phyloP scores from a whole-genome alignment of 768 basidiomycete species.

The Boletus rex-veris region DNA sequence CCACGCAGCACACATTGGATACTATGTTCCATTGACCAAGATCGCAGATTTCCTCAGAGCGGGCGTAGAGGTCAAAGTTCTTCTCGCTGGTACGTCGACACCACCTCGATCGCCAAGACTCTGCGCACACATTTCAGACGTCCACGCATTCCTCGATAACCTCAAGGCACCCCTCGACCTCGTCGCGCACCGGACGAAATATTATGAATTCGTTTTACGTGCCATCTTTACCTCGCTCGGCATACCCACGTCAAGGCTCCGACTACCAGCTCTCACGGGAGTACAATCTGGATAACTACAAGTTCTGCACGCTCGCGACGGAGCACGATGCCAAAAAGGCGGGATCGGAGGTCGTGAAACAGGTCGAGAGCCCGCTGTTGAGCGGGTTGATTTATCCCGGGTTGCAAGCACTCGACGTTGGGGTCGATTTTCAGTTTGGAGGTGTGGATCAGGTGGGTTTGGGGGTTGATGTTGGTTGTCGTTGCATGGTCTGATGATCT shows the following conservation, averaged over 20 bases:
- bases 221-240: constrained; percentile 84
- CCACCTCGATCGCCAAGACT: background rate
- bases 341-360: constrained; percentile 98
- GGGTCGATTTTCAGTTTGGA: constrained; percentile 97
- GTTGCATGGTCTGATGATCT: background rate
- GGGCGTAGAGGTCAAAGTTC: constrained; percentile 80
- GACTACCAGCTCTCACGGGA: constrained; percentile 89
- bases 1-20: constrained; percentile 67
- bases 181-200: constrained; percentile 81
- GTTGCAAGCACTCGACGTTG: constrained; percentile 93
- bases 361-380: constrained; percentile 86
- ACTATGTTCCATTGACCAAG: constrained; percentile 93
- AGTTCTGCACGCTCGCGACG: constrained; percentile 83
- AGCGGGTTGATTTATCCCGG: constrained; percentile 95
- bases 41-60: constrained; percentile 94
- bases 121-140: no score
- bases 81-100: constrained; percentile 61
- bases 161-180: constrained; percentile 93
- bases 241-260: constrained; percentile 88
- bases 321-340: constrained; percentile 98
- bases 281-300: constrained; percentile 63
- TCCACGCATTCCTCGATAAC: constrained; percentile 95
- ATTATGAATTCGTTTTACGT: constrained; percentile 50
- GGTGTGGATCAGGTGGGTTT: constrained; percentile 87
- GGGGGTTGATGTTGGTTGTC: no score